phyloP scores from a whole-genome alignment of 768 basidiomycete species.

The Agrocybe praecox region DNA sequence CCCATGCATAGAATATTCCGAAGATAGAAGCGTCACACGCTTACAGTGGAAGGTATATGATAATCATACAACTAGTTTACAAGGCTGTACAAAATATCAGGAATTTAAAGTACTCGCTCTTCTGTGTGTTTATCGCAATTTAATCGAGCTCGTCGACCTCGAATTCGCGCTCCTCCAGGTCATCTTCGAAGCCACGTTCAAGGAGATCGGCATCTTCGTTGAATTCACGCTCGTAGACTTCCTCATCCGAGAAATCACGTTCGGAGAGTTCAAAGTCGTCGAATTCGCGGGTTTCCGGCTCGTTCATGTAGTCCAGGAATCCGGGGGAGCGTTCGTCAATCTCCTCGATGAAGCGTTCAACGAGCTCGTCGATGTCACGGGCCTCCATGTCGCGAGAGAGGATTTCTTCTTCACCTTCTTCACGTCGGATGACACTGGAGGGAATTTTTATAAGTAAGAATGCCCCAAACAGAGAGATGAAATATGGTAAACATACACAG shows the following conservation, averaged over 20 bases:
- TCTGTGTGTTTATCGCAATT: neutral
- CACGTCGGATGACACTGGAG: constrained; percentile 1
- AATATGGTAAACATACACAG: neutral
- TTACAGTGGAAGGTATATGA: neutral
- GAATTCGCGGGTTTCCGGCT: neutral
- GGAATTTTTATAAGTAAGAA: neutral
- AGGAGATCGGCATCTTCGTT: constrained; percentile 1
- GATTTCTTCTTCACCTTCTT: constrained; percentile 8
- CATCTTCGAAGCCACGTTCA: constrained; percentile 3
- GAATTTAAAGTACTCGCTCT: neutral
- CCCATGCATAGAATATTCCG: no score
- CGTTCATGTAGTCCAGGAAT: constrained; percentile 4
- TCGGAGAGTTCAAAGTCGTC: neutral
- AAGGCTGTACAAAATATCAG: neutral
- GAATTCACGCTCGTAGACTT: neutral
- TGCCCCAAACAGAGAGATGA: neutral
- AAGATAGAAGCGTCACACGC: neutral
- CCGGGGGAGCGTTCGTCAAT: constrained; percentile 8
- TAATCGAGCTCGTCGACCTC: constrained; percentile 5
- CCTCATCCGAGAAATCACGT: neutral
- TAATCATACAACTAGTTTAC: neutral
- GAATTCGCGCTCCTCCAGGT: constrained; percentile 1
- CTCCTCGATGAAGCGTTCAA: constrained; percentile 10
- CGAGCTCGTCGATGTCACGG: constrained; percentile 11
- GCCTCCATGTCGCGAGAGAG: constrained; percentile 9